A percentile compares a stretch with the other conserved stretches of the same genome.
Conservation (phyloP, 1,284 basidiomycete genomes). For the Moniliophthora roreri region DNA sequence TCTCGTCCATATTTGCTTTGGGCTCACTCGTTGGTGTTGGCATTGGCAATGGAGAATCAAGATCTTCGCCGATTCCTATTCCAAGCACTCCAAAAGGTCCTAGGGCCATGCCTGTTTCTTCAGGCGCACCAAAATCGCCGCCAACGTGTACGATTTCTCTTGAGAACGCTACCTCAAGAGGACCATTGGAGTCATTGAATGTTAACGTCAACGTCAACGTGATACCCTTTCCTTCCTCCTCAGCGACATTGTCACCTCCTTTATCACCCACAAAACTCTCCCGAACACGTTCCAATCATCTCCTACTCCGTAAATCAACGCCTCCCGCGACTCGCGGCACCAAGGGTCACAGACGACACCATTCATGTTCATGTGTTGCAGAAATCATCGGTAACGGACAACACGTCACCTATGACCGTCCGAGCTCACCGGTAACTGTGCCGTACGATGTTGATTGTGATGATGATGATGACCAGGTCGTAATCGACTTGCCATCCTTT, state of each 20-base stretch:
- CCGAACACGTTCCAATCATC: constrained; percentile 1
- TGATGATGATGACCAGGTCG: neutral
- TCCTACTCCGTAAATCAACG: neutral
- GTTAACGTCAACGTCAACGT: neutral
- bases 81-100: neutral
- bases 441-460: neutral
- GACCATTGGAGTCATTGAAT: neutral
- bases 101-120: neutral
- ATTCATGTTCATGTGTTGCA: neutral
- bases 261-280: neutral
- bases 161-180: neutral
- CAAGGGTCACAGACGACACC: constrained; percentile 3
- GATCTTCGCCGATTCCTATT: constrained; percentile 1
- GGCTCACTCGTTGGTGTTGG: neutral
- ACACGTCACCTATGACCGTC: neutral
- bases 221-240: constrained; percentile 1
- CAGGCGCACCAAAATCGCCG: neutral
- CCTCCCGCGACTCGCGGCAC: neutral
- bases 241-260: neutral
- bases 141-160: constrained; percentile 2
- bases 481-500: neutral
- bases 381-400: neutral
- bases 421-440: neutral
- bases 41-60: neutral
- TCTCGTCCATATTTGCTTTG: constrained; percentile 1